Base-by-base conservation (phyloP, 2,329 filamentous ascomycete species). In the Dothideomycetes sp. region DNA sequence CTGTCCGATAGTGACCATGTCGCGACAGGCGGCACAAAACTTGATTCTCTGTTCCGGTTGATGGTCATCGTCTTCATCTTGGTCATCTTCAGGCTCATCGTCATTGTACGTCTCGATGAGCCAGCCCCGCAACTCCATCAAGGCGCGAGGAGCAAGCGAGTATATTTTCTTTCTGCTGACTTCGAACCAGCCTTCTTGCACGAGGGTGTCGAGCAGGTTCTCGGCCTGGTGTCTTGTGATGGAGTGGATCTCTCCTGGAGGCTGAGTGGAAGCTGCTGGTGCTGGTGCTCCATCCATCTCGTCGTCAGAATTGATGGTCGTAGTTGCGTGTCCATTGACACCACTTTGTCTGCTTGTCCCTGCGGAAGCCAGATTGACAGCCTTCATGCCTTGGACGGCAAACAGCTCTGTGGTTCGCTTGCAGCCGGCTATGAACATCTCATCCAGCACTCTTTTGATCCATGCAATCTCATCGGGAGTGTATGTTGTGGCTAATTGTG, bases 51-150 rank as follows among this genome's bases (percentile, higher is more conserved):
- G 73, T 68, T 73, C 77, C 40, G 49, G 45, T 8, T 46, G 48
- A 9, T 55, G 59, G 8, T 47, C 50, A 1, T 64, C 61, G 0
- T 64, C 76, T n/a, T n/a, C n/a, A n/a, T n/a, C n/a, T n/a, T n/a
- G n/a, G n/a, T n/a, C n/a, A n/a, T 67, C 64, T 0, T 57, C 58
- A 1, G 64, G 61, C 1, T 66, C 62, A 8, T 75, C 76, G 40
- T 93, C 84, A 55, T 98, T 96, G 61, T 94, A 98, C 19, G 81
- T 85, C 38, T 84, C 83, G n/a, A 85, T 64, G 36, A 98, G 70
- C 79, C 88, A 96, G 2, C 74, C 70, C 42, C 81, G 72, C 42
- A 98, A 64, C 66, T 98, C 91, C 69, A 96, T 77, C 49, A 98
- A 64, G 2, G 78, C 81, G 7, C 89, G 74, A 3, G 86, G 75